Percentiles rank a stretch among this genome's conserved stretches.
phyloP scores from a whole-genome alignment of 2,329 filamentous ascomycete species.

The Aspergillus brasiliensis region DNA sequence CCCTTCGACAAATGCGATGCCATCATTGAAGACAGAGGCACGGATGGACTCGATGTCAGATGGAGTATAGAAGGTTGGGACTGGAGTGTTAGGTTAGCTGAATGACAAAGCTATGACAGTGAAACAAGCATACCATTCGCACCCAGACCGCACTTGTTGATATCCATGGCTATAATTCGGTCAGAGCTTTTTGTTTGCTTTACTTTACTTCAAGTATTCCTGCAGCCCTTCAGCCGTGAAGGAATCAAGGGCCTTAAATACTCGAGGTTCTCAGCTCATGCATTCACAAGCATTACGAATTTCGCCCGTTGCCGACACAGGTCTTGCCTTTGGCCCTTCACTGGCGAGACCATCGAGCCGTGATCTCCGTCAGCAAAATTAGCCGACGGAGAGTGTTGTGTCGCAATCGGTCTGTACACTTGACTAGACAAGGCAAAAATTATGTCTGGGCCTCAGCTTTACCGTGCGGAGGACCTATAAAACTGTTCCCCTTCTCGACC shows the following conservation, averaged over 20 bases:
- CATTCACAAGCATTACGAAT: too few relatives aligned
- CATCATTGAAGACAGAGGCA: constrained; percentile 9
- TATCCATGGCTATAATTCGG: background rate
- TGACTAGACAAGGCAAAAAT: too few relatives aligned
- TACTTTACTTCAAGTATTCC: background rate
- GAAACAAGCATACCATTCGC: constrained; percentile 2
- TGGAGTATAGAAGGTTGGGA: constrained; percentile 9
- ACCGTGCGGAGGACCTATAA: background rate
- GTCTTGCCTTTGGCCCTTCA: too few relatives aligned
- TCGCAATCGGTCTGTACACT: background rate
- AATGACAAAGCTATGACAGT: background rate
- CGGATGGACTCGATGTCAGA: constrained; percentile 8
- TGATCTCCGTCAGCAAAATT: background rate
- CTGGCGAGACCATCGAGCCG: too few relatives aligned
- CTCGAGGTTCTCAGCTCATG: too few relatives aligned
- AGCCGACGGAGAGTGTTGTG: background rate
- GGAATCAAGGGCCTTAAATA: too few relatives aligned
- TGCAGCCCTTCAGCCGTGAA: too few relatives aligned
- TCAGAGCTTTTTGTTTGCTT: background rate
- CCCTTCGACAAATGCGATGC: constrained; percentile 14
- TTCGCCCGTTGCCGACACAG: too few relatives aligned
- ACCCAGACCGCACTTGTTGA: constrained; percentile 6
- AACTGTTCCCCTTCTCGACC: background rate
- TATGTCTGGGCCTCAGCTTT: too few relatives aligned
- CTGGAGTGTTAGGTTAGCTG: background rate